These are phyloP conservation scores for Chrysoporthe austroafricana DNA, from an alignment of 2,329 filamentous ascomycete genomes.

Conservation along the genomic window DNA sequence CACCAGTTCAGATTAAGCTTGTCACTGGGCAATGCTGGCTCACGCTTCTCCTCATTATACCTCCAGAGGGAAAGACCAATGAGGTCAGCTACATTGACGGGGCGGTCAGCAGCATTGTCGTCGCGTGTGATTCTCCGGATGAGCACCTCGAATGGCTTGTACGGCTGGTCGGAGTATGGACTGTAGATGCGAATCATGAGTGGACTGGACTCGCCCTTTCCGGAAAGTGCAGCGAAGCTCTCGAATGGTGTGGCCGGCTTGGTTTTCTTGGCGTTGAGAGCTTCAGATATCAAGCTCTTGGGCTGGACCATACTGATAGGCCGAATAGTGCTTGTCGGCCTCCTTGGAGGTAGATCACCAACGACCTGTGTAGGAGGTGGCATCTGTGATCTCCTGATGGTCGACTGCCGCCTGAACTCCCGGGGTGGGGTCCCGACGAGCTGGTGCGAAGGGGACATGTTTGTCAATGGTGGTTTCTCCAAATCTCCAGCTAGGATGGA, in stretches of 20 bases:
- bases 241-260: slow-evolving; percentile 75
- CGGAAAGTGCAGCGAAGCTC: slow-evolving; percentile 74
- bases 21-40: slow-evolving; percentile 66
- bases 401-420: slow-evolving; percentile 64
- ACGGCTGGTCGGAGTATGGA: slow-evolving; percentile 68
- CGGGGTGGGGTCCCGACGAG: slow-evolving; percentile 68
- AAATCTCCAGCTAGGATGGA: slow-evolving; percentile 71
- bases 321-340: slow-evolving; percentile 66
- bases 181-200: slow-evolving; percentile 78
- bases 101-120: slow-evolving; percentile 62
- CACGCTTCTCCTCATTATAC: slow-evolving; percentile 75
- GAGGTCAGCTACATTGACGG: slow-evolving; percentile 77
- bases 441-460: slow-evolving; percentile 57
- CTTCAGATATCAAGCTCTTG: slow-evolving; percentile 71
- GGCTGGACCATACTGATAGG: slow-evolving; percentile 71
- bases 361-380: slow-evolving; percentile 60
- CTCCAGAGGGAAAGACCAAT: slow-evolving; percentile 79
- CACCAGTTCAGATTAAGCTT: slow-evolving; percentile 81
- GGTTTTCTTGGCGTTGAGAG: slow-evolving; percentile 72
- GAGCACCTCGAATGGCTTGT: slow-evolving; percentile 71
- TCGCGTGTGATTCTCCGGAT: slow-evolving; percentile 72
- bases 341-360: slow-evolving; percentile 70
- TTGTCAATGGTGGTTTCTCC: slow-evolving; percentile 53
- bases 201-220: slow-evolving; percentile 77
- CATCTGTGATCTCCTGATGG: slow-evolving; percentile 64